A percentile compares a stretch with the other conserved stretches of the same genome.
These are phyloP conservation scores for Daldinia childiae DNA, from an alignment of 495 filamentous ascomycete genomes.

Conservation along the genomic window DNA sequence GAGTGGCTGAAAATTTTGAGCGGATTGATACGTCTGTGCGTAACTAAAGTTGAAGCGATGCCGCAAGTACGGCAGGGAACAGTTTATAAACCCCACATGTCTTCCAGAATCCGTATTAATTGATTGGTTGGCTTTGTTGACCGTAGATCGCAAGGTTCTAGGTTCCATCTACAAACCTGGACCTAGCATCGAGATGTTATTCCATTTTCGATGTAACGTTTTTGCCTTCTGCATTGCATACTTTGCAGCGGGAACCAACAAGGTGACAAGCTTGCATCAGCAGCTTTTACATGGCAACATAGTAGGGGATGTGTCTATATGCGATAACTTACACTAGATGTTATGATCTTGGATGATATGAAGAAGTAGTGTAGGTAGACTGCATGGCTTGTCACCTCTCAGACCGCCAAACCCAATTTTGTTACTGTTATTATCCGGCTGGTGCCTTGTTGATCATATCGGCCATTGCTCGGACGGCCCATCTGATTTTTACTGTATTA, in stretches of 20 bases:
- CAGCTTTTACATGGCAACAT: constrained; percentile 2
- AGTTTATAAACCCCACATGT: constrained; percentile 18
- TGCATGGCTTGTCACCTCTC: not conserved
- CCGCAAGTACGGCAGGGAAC: constrained; percentile 38
- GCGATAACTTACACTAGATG: constrained; percentile 1
- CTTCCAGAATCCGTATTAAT: constrained; percentile 36
- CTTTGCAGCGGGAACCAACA: constrained; percentile 3
- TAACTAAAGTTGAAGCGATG: constrained; percentile 33
- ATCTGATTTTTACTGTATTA: constrained; percentile 12
- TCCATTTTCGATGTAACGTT: constrained; percentile 33
- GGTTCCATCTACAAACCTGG: constrained; percentile 19
- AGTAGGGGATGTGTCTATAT: not conserved
- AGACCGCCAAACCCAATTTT: constrained; percentile 23
- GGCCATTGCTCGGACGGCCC: constrained; percentile 33
- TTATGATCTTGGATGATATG: not conserved
- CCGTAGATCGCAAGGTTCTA: constrained; percentile 37
- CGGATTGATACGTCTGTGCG: constrained; percentile 31
- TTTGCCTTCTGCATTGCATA: constrained; percentile 21
- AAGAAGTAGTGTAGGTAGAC: not conserved
- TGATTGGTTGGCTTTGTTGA: constrained; percentile 30
- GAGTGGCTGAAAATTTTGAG: constrained; percentile 34
- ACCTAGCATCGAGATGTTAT: constrained; percentile 34
- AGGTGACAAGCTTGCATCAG: constrained; percentile 30
- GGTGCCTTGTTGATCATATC: constrained; percentile 31
- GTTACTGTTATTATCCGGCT: constrained; percentile 11